These are phyloP conservation scores for Garcia nutans DNA, from an alignment of 345 rosid species.

Conservation along the genomic window DNA sequence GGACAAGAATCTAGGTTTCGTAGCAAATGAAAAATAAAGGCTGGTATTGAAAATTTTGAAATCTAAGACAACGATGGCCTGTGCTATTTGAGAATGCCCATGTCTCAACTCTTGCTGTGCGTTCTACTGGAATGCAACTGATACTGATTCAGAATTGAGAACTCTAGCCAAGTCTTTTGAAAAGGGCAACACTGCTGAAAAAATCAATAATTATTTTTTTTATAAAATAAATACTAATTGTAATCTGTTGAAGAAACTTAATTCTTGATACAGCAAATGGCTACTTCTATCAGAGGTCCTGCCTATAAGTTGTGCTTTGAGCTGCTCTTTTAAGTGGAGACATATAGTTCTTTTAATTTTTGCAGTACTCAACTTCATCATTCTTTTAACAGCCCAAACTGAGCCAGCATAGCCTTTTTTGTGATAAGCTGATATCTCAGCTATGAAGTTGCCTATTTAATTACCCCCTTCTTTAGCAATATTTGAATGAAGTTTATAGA, in stretches of 20 bases:
- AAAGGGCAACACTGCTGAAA: constrained; percentile 1
- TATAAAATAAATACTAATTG: not conserved
- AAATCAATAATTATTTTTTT: not conserved
- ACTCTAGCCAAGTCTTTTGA: not conserved
- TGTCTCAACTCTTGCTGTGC: not conserved
- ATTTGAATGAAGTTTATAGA: not conserved
- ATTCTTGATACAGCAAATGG: not conserved
- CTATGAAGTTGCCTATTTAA: not conserved
- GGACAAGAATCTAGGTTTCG: not conserved
- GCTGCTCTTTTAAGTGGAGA: not conserved
- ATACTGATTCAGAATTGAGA: not conserved
- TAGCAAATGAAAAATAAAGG: not conserved
- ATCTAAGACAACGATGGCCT: not conserved
- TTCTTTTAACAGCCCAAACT: not conserved
- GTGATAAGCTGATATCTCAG: not conserved
- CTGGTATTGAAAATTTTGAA: not conserved
- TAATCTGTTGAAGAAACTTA: not conserved
- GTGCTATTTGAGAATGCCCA: not conserved
- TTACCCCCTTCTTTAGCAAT: not conserved
- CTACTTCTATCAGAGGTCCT: not conserved
- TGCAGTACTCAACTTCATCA: not conserved
- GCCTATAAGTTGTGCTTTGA: not conserved
- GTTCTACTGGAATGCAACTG: not conserved
- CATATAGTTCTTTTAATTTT: not conserved
- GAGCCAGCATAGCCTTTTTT: not conserved